Base-by-base conservation (phyloP, 768 basidiomycete genomes). In the Suillus sp. region DNA sequence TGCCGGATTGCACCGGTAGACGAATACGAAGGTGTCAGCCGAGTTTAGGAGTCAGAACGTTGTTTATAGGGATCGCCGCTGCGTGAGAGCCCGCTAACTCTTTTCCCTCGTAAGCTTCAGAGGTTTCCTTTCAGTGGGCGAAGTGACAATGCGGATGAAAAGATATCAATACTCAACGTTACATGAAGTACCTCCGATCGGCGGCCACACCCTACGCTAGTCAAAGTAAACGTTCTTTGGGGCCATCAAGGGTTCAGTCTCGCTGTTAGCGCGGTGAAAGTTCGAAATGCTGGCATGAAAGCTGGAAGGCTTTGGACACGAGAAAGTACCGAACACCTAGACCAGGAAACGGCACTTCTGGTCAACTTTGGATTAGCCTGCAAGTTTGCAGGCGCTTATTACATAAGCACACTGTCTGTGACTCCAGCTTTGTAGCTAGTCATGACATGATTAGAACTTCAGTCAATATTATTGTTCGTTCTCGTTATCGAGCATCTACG, bases 361-460 rank as follows among this genome's bases (percentile, higher is more conserved):
- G 30, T 30, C 51, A 30, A 11, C 30, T 51, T 51, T 13, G 9
- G 51, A 32, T 30, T 32, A 53, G 51, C 20, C 11, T 50, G 13
- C 47, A 13, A 47, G 11, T 11, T 42, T 43, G 4, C 30, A 27
- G 34, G 35, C 32, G 35, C 55, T 61, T 18, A 61, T 61, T 59
- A 61, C 51, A 37, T 61, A 61, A 61, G 20, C 60, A 61, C 13
- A 32, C 30, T 4, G 45, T 54, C 22, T 40, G 38, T 57, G 56
- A 57, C 56, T 57, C 56, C 27, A 11, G 25, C 56, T 25, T 55
- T 56, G 54, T 18, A 57, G 27, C n/a, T 34, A 32, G 27, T 32
- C 27, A 65, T 64, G 63, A 53, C 3, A 75, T 75, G 74, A 67
- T 71, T 54, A 67, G 62, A 65, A 22, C 62, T 32, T 68, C 66